Base-by-base conservation (phyloP, 495 filamentous ascomycete species). In the Lepidopterella palustris region DNA sequence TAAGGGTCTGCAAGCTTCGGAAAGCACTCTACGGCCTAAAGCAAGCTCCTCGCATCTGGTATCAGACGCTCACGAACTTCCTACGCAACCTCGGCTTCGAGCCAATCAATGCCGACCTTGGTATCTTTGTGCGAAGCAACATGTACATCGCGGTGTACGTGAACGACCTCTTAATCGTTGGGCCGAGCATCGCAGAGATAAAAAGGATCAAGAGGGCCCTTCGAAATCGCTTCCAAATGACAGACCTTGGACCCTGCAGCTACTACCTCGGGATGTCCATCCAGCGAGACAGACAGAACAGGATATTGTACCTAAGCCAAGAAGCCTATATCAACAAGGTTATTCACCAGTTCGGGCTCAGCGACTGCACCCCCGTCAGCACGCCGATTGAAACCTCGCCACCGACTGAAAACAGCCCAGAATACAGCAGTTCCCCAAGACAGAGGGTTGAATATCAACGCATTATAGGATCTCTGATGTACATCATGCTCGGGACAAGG, bases 1-100 rank as follows among this genome's bases (percentile, higher is more conserved):
- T 11, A 18, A 60, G 47, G 48, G 63, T 68, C 45, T 60, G n/a
- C 11, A 26, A 13, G 6, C 57, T 65, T 13, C 10, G 54, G 26
- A 71, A 66, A 55, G 74, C 70, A 11, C 56, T 78, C 10, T 78
- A 79, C 52, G 67, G 73, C 9, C 65, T 78, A 2, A 79, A 77
- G 53, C 65, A 79, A 63, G 66, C 71, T 11, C 72, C 70, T 35
- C 57, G 67, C 0, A 62, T 71, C 39, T 78, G 63, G 71, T 77
- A 76, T 55, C 45, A 70, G 39, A 74, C 58, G 11, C 62, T 77
- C 1, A 60, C 55, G 1, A 65, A 66, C 15, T 73, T 69, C 57
- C 65, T 77, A 21, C 60, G 60, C n/a, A 58, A 39, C 13, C 58
- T 68, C 28, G 63, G 70, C 40, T 77, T 71, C 31, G 40, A 59